phyloP scores from a whole-genome alignment of 768 basidiomycete species.

The Suillus americanus region DNA sequence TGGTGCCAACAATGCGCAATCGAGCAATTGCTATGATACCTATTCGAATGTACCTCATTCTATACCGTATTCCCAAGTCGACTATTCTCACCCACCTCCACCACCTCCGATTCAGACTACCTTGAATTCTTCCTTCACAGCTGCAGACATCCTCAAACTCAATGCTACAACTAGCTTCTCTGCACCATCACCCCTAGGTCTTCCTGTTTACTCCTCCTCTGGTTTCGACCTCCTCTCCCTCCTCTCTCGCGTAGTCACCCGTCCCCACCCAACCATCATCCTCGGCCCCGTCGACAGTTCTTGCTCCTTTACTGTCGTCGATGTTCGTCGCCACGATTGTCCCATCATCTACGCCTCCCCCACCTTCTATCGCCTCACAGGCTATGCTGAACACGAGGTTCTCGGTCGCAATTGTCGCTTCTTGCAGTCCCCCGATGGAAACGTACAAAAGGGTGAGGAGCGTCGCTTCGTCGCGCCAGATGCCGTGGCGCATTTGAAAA shows the following conservation, averaged over 20 bases:
- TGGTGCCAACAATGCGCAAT: not conserved
- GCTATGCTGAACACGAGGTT: slow-evolving; percentile 73
- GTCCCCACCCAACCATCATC: slow-evolving; percentile 70
- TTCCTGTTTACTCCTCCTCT: slow-evolving; percentile 82
- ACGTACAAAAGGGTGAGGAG: slow-evolving; percentile 49
- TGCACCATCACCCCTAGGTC: slow-evolving; percentile 33
- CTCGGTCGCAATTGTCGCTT: slow-evolving; percentile 91
- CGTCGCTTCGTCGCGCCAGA: slow-evolving; percentile 63
- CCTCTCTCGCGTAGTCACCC: slow-evolving; percentile 71
- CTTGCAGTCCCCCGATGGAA: slow-evolving; percentile 74
- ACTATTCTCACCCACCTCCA: slow-evolving; percentile 7
- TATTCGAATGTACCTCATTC: slow-evolving; percentile 6
- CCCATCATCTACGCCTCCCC: slow-evolving; percentile 93
- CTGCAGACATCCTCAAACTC: slow-evolving; percentile 4
- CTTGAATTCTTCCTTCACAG: slow-evolving; percentile 6
- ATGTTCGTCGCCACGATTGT: slow-evolving; percentile 74
- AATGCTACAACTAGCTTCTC: slow-evolving; percentile 10
- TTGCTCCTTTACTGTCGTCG: slow-evolving; percentile 90
- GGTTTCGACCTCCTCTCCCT: slow-evolving; percentile 90
- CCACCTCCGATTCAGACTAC: not conserved
- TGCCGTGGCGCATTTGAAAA: slow-evolving; percentile 66
- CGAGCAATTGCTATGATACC: not conserved
- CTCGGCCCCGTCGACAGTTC: slow-evolving; percentile 92
- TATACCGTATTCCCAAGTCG: not conserved
- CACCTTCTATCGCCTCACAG: slow-evolving; percentile 75